A percentile compares a stretch with the other conserved stretches of the same genome.
Conservation (phyloP, 2,329 filamentous ascomycete genomes). For the Xylaria multiplex region DNA sequence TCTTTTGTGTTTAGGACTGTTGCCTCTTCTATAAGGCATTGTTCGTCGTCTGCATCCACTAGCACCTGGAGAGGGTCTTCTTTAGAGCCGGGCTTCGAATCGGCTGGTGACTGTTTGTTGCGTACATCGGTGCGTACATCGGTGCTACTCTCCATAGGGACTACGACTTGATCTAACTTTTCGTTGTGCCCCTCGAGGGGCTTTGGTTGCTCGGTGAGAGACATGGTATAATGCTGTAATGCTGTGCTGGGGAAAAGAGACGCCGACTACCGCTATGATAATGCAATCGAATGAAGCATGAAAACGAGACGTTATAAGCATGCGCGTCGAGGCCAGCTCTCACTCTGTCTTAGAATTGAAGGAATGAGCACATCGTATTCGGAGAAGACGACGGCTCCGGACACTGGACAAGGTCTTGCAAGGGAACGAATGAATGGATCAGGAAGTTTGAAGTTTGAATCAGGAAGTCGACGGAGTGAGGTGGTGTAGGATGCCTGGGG, state of each 20-base stretch:
- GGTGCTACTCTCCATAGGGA: conserved; percentile 28
- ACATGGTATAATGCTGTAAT: conserved; percentile 27
- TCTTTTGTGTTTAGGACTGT: conserved; percentile 45
- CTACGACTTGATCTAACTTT: conserved; percentile 4
- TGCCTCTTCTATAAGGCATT: conserved; percentile 45
- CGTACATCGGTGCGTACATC: conserved; percentile 31
- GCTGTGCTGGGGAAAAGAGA: conserved; percentile 5
- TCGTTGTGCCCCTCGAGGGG: conserved; percentile 22
- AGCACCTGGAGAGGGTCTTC: conserved; percentile 44
- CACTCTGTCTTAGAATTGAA: conserved; percentile 37
- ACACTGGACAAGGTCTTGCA: conserved; percentile 22
- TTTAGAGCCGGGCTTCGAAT: conserved; percentile 38
- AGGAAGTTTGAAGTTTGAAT: too few species aligned
- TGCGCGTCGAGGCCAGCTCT: conserved; percentile 39
- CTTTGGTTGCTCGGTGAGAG: conserved; percentile 24
- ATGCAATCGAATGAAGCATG: conserved; percentile 26
- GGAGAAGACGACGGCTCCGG: conserved; percentile 25
- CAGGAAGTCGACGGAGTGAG: too few species aligned
- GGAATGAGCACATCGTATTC: conserved; percentile 35
- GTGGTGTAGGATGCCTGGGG: conserved; percentile 30
- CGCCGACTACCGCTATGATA: conserved; percentile 18
- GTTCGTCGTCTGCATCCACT: conserved; percentile 45
- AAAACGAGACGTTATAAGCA: conserved; percentile 40
- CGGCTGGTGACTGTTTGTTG: conserved; percentile 36
- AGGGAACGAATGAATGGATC: conserved; percentile 17